These are phyloP conservation scores for button mushroom (Agaricus bisporus) DNA, from an alignment of 768 basidiomycete species.

Conservation along the genomic window DNA sequence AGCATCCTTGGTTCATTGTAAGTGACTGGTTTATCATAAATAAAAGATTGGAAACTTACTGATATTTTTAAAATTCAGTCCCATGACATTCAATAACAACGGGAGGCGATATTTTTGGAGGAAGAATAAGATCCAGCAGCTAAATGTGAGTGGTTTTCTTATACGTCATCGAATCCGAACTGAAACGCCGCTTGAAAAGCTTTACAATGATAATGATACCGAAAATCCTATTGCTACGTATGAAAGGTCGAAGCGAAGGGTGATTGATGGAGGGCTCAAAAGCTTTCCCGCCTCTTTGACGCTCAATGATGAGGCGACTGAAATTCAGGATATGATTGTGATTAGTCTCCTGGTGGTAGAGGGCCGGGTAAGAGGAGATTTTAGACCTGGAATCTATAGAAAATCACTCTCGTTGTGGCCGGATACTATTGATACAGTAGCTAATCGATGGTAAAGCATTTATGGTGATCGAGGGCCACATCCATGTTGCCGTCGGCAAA, in stretches of 20 bases:
- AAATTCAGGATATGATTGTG: neutral
- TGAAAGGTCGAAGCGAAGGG: neutral
- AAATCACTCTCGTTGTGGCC: neutral
- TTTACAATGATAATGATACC: neutral
- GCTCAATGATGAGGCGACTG: neutral
- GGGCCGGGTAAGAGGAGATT: neutral
- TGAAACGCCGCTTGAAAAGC: neutral
- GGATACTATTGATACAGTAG: too few relatives aligned
- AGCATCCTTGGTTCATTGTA: neutral
- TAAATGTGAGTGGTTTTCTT: neutral
- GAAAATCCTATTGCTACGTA: constrained; percentile 4
- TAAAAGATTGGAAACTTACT: too few relatives aligned
- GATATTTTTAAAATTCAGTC: neutral
- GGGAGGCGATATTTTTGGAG: constrained; percentile 2
- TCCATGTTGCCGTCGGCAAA: too few relatives aligned
- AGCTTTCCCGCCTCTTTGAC: neutral
- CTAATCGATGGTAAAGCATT: too few relatives aligned
- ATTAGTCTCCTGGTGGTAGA: neutral
- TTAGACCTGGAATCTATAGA: neutral
- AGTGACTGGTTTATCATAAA: neutral
- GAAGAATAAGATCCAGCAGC: neutral
- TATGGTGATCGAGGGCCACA: too few relatives aligned
- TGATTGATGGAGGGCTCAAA: neutral
- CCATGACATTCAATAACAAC: neutral
- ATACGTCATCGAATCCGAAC: neutral